Conservation (phyloP, 441 rosid species). For the Pelargonium exstipulatum region DNA sequence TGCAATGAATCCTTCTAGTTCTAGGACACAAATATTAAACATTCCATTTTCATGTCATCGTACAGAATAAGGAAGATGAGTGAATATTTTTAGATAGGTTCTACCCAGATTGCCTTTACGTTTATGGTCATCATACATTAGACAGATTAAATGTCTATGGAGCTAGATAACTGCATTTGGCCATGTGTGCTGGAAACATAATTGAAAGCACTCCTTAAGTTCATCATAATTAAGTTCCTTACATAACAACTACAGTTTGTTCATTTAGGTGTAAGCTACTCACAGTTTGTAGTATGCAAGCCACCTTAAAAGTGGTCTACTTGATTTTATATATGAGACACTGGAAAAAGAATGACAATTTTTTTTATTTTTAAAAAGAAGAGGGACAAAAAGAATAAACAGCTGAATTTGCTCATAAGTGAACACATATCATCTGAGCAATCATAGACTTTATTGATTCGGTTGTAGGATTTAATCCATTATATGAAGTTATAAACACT, state of each 20-base stretch:
- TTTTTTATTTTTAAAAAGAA: no score
- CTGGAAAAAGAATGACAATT: no score
- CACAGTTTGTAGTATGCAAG: background rate
- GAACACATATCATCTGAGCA: no score
- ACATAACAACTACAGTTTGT: background rate
- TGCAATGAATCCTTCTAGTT: slow-evolving; percentile 1
- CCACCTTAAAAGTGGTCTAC: background rate
- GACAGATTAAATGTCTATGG: background rate
- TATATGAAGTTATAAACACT: no score
- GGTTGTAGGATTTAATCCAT: no score
- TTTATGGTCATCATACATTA: background rate
- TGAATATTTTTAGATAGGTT: background rate
- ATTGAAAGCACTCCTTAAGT: background rate
- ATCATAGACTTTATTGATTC: no score
- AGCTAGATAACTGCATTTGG: background rate
- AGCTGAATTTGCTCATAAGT: no score
- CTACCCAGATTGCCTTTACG: background rate
- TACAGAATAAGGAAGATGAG: background rate
- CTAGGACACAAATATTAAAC: background rate
- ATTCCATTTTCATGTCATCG: background rate
- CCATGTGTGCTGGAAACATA: background rate
- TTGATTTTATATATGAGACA: no score
- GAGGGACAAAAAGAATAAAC: no score
- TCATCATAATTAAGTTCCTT: background rate
- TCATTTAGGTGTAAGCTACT: background rate